These are phyloP conservation scores for Helenozyma rhizophorensis DNA, from an alignment of 805 yeast genomes.

Conservation along the genomic window DNA sequence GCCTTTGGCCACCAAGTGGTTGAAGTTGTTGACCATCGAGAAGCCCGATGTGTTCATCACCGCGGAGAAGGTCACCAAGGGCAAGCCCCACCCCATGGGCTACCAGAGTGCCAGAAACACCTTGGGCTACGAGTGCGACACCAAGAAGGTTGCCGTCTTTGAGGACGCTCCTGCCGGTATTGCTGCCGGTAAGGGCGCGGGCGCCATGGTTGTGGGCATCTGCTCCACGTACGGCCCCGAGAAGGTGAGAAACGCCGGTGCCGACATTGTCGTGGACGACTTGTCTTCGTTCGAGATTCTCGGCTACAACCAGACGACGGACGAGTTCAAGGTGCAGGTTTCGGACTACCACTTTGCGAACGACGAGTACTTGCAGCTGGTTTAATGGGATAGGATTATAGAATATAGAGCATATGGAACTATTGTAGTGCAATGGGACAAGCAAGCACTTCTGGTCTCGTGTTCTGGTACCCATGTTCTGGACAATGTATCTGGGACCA, in stretches of 20 bases:
- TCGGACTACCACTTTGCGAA: constrained; percentile 40
- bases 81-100: constrained; percentile 87
- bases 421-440: background rate
- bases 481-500: no score
- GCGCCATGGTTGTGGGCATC: constrained; percentile 78
- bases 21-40: constrained; percentile 53
- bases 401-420: constrained; percentile 1
- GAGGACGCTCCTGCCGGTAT: constrained; percentile 92
- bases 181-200: constrained; percentile 77
- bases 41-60: constrained; percentile 76
- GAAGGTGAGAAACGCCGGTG: constrained; percentile 69
- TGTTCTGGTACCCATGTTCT: background rate
- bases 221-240: constrained; percentile 74
- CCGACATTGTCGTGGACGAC: constrained; percentile 76
- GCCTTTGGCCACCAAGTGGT: constrained; percentile 76
- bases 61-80: constrained; percentile 72
- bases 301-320: constrained; percentile 43
- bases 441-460: background rate
- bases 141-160: constrained; percentile 56
- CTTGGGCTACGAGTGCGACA: constrained; percentile 34
- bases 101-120: constrained; percentile 56
- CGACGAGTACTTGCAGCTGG: constrained; percentile 31
- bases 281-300: constrained; percentile 58
- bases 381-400: constrained; percentile 3
- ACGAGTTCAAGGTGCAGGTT: constrained; percentile 40